Evolutionary conservation across 2,329 filamentous ascomycete genomes (phyloP).

Genomic region (Alternaria dauci): DNA sequence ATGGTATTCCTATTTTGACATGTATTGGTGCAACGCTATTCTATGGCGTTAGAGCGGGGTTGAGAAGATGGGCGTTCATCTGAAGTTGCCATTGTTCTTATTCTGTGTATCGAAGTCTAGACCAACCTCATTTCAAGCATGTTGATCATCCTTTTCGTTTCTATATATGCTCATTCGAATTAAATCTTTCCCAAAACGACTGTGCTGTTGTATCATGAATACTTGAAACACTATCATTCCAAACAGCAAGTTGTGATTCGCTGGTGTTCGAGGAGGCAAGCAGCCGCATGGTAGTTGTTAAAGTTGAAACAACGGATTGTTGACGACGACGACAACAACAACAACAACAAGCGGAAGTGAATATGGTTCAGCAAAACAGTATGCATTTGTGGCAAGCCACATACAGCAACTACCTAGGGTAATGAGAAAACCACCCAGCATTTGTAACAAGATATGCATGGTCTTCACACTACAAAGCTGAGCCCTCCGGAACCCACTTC

Average conservation of each 20-base stretch:
- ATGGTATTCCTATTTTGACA: slow-evolving; percentile 41
- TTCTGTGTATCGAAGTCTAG: no score
- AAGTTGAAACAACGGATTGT: not conserved
- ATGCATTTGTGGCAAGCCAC: no score
- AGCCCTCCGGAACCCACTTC: slow-evolving; percentile 38
- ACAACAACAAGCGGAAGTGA: not conserved
- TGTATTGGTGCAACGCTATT: slow-evolving; percentile 38
- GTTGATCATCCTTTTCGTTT: not conserved
- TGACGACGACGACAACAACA: no score
- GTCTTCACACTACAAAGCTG: slow-evolving; percentile 16
- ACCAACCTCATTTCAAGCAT: no score
- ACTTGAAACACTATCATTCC: not conserved
- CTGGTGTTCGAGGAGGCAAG: not conserved
- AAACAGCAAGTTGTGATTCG: not conserved
- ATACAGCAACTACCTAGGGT: no score
- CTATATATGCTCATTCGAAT: not conserved
- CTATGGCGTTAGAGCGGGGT: slow-evolving; percentile 36
- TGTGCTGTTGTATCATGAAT: not conserved
- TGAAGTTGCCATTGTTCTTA: not conserved
- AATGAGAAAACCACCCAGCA: not conserved
- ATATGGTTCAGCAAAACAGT: no score
- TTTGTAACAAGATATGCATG: not conserved
- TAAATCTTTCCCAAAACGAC: not conserved
- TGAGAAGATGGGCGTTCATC: slow-evolving; percentile 32
- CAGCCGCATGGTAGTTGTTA: not conserved